Evolutionary conservation across 345 rosid genomes (phyloP).

Genomic region (Salix udensis): DNA sequence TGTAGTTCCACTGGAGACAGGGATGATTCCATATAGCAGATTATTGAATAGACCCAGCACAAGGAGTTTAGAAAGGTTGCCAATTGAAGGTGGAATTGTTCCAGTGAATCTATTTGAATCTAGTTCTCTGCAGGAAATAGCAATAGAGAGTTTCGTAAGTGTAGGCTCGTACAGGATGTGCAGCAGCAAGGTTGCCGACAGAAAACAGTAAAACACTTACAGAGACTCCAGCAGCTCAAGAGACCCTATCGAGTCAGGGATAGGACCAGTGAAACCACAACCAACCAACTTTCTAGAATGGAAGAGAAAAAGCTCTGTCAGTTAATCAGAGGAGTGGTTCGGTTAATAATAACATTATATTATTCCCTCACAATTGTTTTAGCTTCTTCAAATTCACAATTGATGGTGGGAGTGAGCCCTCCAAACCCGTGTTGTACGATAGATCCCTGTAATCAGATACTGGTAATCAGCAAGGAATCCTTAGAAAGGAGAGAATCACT

Average conservation of each 20-base stretch:
- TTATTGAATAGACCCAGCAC: constrained; percentile 88
- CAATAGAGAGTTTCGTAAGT: constrained; percentile 3
- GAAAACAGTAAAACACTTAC: constrained; percentile 36
- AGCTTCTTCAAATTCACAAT: constrained; percentile 60
- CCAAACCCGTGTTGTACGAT: constrained; percentile 54
- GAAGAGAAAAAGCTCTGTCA: background rate
- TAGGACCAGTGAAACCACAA: constrained; percentile 61
- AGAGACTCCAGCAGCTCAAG: constrained; percentile 43
- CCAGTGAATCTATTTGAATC: constrained; percentile 72
- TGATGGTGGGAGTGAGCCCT: constrained; percentile 58
- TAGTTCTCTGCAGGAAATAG: constrained; percentile 50
- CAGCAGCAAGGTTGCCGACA: background rate
- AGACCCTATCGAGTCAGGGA: constrained; percentile 68
- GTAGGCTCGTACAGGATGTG: background rate
- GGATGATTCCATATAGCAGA: constrained; percentile 59
- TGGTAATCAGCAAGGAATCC: constrained; percentile 7
- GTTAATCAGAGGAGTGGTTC: background rate
- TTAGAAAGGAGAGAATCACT: background rate
- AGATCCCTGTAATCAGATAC: constrained; percentile 58
- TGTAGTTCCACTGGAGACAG: constrained; percentile 59
- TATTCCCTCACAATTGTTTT: constrained; percentile 53
- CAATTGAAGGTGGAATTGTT: constrained; percentile 65
- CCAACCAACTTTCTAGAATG: constrained; percentile 61
- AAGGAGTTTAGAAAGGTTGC: constrained; percentile 53
- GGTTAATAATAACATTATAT: background rate